Conservation (phyloP, 768 basidiomycete species). For the Serendipita sp. region DNA sequence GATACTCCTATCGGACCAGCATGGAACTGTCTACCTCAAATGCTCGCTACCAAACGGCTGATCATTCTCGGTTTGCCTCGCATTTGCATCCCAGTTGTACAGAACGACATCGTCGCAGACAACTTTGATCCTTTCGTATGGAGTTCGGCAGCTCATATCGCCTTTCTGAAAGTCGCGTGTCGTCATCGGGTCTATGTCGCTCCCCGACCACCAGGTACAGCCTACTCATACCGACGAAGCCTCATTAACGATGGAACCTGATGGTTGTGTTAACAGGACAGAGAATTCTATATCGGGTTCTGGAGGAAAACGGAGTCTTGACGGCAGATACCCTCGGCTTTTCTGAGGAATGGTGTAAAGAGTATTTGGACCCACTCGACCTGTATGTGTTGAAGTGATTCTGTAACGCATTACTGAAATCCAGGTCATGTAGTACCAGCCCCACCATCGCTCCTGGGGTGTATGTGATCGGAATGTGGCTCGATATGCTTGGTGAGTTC, state of each 20-base stretch:
- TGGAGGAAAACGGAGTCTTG: neutral
- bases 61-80: neutral
- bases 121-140: neutral
- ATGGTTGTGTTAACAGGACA: neutral
- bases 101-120: neutral
- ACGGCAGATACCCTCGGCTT: neutral
- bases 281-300: neutral
- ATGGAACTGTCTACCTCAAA: neutral
- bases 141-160: neutral
- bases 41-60: conserved; percentile 2
- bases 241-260: neutral
- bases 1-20: neutral
- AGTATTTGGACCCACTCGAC: neutral
- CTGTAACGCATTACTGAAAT: neutral
- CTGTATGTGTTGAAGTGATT: neutral
- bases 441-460: neutral
- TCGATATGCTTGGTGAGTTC: neutral
- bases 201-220: neutral
- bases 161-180: neutral
- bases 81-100: neutral
- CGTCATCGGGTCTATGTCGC: neutral
- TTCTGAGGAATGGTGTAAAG: neutral
- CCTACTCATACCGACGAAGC: neutral
- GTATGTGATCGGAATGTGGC: conserved; percentile 1
- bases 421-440: neutral